phyloP scores from a whole-genome alignment of 257 asterid genomes.

The Solanum megistacrolobum region DNA sequence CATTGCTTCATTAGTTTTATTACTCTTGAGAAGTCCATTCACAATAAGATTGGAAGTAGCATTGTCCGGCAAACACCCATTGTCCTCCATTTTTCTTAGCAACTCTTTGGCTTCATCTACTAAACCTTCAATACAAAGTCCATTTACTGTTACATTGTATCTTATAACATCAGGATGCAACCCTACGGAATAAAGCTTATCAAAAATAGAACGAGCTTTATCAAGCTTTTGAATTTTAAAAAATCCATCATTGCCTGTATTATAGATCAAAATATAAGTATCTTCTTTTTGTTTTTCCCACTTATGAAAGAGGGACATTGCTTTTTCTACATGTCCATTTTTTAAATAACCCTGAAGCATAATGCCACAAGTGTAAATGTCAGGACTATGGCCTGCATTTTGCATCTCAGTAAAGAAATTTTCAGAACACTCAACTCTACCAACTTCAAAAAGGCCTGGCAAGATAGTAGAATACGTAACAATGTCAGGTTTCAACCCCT shows the following conservation, averaged over 20 bases:
- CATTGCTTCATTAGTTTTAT: conserved; percentile 5
- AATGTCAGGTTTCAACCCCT: conserved; percentile 4
- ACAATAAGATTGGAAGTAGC: conserved; percentile 10
- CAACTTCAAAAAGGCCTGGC: conserved; percentile 11
- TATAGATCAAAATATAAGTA: background rate
- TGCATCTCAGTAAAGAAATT: conserved; percentile 12
- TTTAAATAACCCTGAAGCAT: conserved; percentile 11
- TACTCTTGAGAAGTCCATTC: background rate
- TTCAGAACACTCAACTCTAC: conserved; percentile 4
- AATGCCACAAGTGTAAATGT: conserved; percentile 3
- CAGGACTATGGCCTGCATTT: conserved; percentile 1
- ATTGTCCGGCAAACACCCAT: conserved; percentile 4
- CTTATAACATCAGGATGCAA: conserved; percentile 12
- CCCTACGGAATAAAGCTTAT: conserved; percentile 6
- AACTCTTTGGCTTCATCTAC: conserved; percentile 14
- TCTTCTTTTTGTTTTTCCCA: background rate
- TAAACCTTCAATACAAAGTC: conserved; percentile 17
- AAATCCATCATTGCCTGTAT: conserved; percentile 5
- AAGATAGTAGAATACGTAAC: conserved; percentile 4
- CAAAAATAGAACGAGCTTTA: conserved; percentile 9
- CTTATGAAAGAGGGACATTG: background rate
- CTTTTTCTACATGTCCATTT: conserved; percentile 10
- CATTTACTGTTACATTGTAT: conserved; percentile 11
- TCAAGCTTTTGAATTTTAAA: conserved; percentile 6
- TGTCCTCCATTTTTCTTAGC: conserved; percentile 13